Percentiles rank a stretch among this genome's conserved stretches.
Evolutionary conservation across 805 yeast genomes (phyloP).

Genomic region (Sungouiozyma ichnusensis): DNA sequence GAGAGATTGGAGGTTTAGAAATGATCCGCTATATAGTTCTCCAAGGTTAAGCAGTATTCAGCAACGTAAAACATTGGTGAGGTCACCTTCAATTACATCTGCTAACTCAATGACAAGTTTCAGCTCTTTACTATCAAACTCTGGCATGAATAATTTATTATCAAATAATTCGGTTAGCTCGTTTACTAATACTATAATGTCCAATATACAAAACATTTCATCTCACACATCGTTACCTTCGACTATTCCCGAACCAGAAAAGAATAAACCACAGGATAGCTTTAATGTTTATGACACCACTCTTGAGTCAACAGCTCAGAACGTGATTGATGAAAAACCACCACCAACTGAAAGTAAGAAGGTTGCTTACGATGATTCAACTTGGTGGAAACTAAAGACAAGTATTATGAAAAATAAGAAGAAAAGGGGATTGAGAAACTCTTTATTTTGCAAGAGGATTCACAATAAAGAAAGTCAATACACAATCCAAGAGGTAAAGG

Average conservation of each 20-base stretch:
- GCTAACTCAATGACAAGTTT: slow-evolving; percentile 13
- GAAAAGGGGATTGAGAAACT: background rate
- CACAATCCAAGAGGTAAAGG: background rate
- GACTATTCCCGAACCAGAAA: no score
- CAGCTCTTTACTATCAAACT: slow-evolving; percentile 3
- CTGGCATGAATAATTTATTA: background rate
- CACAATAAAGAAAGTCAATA: background rate
- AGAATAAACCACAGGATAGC: no score
- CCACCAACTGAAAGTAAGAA: no score
- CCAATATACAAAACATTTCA: slow-evolving; percentile 19
- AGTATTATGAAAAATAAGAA: background rate
- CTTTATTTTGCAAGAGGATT: background rate
- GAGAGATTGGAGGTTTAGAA: slow-evolving; percentile 83
- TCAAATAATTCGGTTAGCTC: slow-evolving; percentile 21
- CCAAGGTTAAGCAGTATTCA: slow-evolving; percentile 23
- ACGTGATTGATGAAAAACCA: no score
- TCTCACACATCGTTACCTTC: slow-evolving; percentile 11
- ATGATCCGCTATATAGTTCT: slow-evolving; percentile 54
- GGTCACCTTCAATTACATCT: background rate
- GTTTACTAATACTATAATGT: slow-evolving; percentile 24
- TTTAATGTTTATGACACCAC: no score
- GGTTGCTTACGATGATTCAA: background rate
- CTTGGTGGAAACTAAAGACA: background rate
- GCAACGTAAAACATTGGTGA: background rate
- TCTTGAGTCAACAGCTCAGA: no score